Conservation (phyloP, 441 rosid species). For the Metrosideros polymorpha region DNA sequence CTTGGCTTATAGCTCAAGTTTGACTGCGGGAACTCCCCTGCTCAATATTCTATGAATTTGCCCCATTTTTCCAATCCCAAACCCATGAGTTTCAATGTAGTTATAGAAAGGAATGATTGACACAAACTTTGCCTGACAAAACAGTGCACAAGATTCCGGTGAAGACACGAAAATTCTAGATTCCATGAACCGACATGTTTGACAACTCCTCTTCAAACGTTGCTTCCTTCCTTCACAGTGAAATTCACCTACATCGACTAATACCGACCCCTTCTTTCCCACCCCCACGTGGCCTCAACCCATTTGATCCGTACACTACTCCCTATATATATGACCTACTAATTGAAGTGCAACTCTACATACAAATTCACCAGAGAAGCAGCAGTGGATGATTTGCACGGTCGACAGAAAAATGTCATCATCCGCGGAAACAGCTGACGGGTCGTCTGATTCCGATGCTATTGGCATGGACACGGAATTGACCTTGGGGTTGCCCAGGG, state of each 20-base stretch:
- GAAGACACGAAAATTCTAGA: not conserved
- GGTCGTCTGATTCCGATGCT: slow-evolving; percentile 11
- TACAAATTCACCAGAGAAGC: not conserved
- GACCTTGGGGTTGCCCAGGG: slow-evolving; percentile 17
- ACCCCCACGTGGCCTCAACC: slow-evolving; percentile 2
- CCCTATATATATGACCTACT: not conserved
- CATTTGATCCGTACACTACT: not conserved
- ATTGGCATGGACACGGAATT: slow-evolving; percentile 15
- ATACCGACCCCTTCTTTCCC: not conserved
- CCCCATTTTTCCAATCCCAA: not conserved
- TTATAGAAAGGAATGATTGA: not conserved
- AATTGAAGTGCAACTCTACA: not conserved
- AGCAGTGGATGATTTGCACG: not conserved
- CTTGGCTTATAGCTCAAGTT: not conserved
- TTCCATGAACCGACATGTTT: slow-evolving; percentile 13
- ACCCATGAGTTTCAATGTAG: not conserved
- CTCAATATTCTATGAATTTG: not conserved
- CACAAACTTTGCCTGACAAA: not conserved
- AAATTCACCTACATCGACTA: not conserved
- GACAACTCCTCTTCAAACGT: not conserved
- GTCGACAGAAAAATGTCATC: not conserved
- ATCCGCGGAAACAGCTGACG: not conserved
- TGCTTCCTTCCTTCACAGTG: not conserved
- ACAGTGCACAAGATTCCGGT: not conserved
- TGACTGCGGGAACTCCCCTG: not conserved